Percentiles rank a stretch among this genome's conserved stretches.
phyloP scores from a whole-genome alignment of 306 rosid species.

The Quercus alba region DNA sequence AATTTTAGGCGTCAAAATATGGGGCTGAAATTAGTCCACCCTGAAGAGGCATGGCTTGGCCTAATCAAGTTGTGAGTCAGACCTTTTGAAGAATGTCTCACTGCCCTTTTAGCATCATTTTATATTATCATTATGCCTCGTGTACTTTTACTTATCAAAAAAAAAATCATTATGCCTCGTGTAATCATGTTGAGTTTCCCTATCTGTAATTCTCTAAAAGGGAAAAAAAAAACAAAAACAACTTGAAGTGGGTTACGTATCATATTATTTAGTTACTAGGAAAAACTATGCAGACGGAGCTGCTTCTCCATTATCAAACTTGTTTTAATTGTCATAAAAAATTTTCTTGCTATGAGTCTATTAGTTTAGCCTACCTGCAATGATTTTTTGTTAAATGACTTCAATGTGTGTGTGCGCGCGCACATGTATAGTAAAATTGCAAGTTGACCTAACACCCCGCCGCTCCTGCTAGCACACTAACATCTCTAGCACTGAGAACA shows the following conservation, averaged over 20 bases:
- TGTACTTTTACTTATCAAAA: too few relatives aligned
- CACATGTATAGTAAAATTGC: too few relatives aligned
- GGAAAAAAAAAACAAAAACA: too few relatives aligned
- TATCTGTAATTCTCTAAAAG: not conserved
- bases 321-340: not conserved
- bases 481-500: too few relatives aligned
- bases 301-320: not conserved
- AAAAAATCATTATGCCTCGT: not conserved
- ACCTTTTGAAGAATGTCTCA: not conserved
- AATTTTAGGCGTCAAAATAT: not conserved
- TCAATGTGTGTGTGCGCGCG: too few relatives aligned
- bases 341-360: not conserved
- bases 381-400: too few relatives aligned
- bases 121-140: not conserved
- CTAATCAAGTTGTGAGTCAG: not conserved
- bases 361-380: not conserved
- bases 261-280: not conserved
- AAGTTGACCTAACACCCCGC: too few relatives aligned
- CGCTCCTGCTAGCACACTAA: too few relatives aligned
- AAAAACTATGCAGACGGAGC: not conserved
- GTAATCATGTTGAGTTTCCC: not conserved
- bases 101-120: not conserved
- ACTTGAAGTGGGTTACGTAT: not conserved
- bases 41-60: not conserved
- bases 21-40: not conserved